Base-by-base conservation (phyloP, 2,329 filamentous ascomycete genomes). In the Beauveria medogensis region DNA sequence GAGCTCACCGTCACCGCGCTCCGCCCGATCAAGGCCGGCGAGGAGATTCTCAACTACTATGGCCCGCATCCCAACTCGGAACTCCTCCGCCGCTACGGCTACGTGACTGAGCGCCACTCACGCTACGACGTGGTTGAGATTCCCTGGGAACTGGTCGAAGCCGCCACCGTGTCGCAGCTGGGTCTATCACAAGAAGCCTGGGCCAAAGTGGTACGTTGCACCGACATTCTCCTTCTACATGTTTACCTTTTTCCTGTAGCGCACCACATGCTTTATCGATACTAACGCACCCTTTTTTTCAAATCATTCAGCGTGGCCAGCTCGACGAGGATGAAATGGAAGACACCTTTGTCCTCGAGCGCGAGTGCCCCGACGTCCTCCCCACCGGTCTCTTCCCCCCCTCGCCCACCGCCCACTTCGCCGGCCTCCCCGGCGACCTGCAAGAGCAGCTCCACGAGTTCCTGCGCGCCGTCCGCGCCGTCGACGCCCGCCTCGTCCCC, bases 21-120 rank as follows among this genome's bases (percentile, higher is more conserved):
- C 62, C 83, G 86, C 48, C 75, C 82, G 1, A 91, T 96, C 67
- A 75, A 73, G 26, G 81, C 82, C 0, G 89, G 89, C 6, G 83
- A 91, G 60, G 89, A 96, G 72, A 84, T 96, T 20, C 84, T 92
- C 70, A 96, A 96, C 71, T 92, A 96, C 74, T 96, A 96, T 66
- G 92, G 92, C 0, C 86, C 91, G 6, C 82, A 95, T 3, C 89
- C 91, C 10, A 89, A 90, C 62, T 88, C 89, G 1, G 92, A 97
- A 69, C 78, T 96, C 8, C 80, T 96, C 12, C 81, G 92, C 41
- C 82, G 92, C 16, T 96, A 96, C 67, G 92, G 92, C 20, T 96
- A 96, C 68, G 85, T 92, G n/a, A 93, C 91, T 0, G 75, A 83
- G 30, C 87, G 87, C 65, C 92, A 96, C 67, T 77, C 85, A 10